Conservation (phyloP, 257 asterid species). For the Nicotiana tomentosiformis region DNA sequence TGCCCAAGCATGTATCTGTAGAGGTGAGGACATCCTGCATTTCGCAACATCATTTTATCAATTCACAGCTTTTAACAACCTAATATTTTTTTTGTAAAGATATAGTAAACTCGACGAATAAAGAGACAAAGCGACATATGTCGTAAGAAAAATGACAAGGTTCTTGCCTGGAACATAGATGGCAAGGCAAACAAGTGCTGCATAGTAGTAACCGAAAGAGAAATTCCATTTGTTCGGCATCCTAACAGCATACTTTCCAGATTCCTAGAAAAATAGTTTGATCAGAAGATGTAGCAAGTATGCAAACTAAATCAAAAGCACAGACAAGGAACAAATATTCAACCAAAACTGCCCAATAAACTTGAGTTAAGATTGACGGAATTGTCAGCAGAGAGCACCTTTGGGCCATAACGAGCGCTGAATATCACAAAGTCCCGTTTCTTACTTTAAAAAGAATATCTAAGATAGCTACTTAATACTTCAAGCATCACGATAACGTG, state of each 20-base stretch:
- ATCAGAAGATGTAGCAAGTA: background rate
- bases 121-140: background rate
- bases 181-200: constrained; percentile 47
- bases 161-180: constrained; percentile 60
- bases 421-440: background rate
- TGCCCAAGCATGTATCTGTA: no score
- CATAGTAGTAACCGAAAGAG: constrained; percentile 63
- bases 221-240: constrained; percentile 82
- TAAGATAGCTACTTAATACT: no score
- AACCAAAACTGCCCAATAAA: background rate
- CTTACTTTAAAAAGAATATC: no score
- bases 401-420: background rate
- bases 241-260: constrained; percentile 52
- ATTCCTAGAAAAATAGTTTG: constrained; percentile 22
- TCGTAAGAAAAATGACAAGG: background rate
- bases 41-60: no score
- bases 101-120: background rate
- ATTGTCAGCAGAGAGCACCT: background rate
- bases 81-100: no score
- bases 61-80: no score
- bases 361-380: background rate
- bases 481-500: no score
- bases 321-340: background rate
- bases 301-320: background rate
- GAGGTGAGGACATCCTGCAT: no score